Evolutionary conservation across 176 grass and related monocot genomes (phyloP), one percentile per base, ranked within the genome.

Genomic region (Microstegium vimineum): DNA sequence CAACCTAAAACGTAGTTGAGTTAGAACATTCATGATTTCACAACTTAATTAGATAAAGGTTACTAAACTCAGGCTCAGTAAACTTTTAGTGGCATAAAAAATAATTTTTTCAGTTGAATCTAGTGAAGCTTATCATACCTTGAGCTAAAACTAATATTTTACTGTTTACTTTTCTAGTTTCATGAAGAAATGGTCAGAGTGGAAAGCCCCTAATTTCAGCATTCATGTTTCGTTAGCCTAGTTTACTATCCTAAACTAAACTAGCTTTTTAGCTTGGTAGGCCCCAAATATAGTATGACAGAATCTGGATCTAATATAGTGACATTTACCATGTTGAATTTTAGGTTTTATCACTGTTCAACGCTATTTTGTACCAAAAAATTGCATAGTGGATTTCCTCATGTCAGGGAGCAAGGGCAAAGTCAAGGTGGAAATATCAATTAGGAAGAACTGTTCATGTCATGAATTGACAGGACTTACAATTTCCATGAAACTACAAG

Each of bases 401-500:
- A 9, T 23, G 22, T 71, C 26, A 71, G 3, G 34, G 20, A 51
- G 5, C 5, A 1, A 5, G 20, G 17, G 37, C 6, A 62, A 62
- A 32, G 16, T 66, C 2, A 49, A 61, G n/a, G 18, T 72, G 8
- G 45, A 0, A 37, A 46, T 36, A 85, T 61, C 17, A 59, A 35
- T 31, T 87, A 87, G 67, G 30, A 16, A 71, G 8, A 28, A 41
- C 12, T 43, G 63, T 6, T 30, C 38, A 71, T 71, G 40, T 52
- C 51, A 77, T 77, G 23, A 52, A 71, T 60, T 84, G 35, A 18
- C 28, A 47, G 26, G 66, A 88, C 74, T 26, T 65, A 25, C 61
- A 62, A 25, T 69, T 35, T 35, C 22, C 35, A 66, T 28, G 62
- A 84, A 17, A 36, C 26, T 27, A 28, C 10, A 16, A 23, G 47